Evolutionary conservation across 2,329 filamentous ascomycete genomes (phyloP), one percentile per base, ranked within the genome.

Genomic region (Coniella lustricola): DNA sequence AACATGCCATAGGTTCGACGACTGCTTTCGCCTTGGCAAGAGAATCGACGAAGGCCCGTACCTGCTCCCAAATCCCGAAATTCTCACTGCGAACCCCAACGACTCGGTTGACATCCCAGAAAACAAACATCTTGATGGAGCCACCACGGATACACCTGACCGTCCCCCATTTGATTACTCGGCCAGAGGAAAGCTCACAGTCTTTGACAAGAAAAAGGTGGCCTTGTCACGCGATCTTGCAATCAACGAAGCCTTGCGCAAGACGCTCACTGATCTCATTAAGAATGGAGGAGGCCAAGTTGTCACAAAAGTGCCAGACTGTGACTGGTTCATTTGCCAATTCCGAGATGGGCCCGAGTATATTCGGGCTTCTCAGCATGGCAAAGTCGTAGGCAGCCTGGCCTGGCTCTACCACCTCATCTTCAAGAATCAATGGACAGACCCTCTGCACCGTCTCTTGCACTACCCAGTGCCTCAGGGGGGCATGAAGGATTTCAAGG

Each of bases 321-420:
- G 89, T 44, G 81, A 95, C 62, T 89, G 89, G 64, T 89, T 88
- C 59, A 78, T 98, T 42, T 94, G 91, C 62, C 85, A 89, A 46
- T 96, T 85, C 62, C 85, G 93, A 34, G 85, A 91, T 22, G 90
- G 90, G 0, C 65, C 76, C 8, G 78, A 93, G 46, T 98, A 95
- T 62, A 64, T 87, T 21, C 72, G 75, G 36, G 91, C 93, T 4
- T 85, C 89, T 0, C 83, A 85, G 58, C 72, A 76, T 12, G 81
- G 82, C 48, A 95, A 91, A 59, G 83, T 90, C 36, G 87, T 98
- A 12, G 93, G 90, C 14, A 98, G 94, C 62, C 71, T 98, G 18
- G 83, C 90, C 1, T 98, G 93, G 93, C 74, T 98, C 12, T 97
- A 93, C 64, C 84, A 91, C 64, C 73, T 98, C 46, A 94, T 97